phyloP scores from a whole-genome alignment of 2,329 filamentous ascomycete species.

The Aspergillus jensenii region DNA sequence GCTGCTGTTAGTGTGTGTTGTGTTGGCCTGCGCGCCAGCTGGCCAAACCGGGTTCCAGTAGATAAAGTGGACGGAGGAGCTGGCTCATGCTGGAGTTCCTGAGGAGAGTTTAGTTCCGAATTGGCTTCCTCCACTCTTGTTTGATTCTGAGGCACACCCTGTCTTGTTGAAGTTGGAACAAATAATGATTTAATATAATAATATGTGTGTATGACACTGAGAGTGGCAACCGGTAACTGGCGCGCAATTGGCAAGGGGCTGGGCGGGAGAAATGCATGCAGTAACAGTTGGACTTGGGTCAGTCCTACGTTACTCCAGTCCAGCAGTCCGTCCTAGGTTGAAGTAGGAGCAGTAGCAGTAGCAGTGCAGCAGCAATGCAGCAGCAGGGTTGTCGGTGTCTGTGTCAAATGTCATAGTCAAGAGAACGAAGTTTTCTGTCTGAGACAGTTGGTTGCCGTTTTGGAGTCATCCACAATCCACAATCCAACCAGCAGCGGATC shows the following conservation, averaged over 20 bases:
- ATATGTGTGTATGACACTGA: no score
- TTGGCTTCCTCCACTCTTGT: not conserved
- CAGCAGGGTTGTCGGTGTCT: no score
- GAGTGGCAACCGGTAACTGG: not conserved
- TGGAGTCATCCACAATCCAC: conserved; percentile 13
- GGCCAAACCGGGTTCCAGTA: not conserved
- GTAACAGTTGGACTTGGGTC: not conserved
- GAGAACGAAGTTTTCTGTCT: no score
- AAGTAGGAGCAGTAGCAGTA: not conserved
- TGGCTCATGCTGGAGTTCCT: not conserved
- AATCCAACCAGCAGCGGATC: not conserved
- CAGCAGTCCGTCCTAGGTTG: not conserved
- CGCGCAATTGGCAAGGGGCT: not conserved
- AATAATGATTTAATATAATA: no score
- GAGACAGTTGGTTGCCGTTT: conserved; percentile 2
- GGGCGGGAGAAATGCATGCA: not conserved
- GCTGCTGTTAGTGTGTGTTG: not conserved
- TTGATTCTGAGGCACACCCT: not conserved
- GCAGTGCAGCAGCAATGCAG: no score
- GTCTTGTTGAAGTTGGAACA: not conserved
- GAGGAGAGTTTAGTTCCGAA: not conserved
- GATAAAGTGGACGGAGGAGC: no score
- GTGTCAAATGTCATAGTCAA: no score
- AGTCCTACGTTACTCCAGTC: not conserved
- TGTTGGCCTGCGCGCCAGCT: not conserved